Percentiles rank a stretch among this genome's conserved stretches.
These are phyloP conservation scores for Thalassiosira mediterranea DNA, from an alignment of 352 stramenopile genomes.

Conservation along the genomic window DNA sequence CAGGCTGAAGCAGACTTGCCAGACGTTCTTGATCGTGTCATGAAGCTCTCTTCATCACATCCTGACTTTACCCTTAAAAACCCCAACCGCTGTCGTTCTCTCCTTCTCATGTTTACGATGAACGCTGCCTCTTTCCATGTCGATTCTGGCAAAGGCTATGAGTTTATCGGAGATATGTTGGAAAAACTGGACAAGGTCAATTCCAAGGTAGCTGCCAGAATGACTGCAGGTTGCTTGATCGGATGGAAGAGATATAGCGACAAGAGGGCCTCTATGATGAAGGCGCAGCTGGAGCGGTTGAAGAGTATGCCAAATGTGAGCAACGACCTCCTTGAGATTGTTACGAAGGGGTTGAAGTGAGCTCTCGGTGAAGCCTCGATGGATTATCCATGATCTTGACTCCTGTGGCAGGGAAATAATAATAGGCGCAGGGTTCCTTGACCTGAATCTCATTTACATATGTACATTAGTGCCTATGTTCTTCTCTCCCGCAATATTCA, in stretches of 20 bases:
- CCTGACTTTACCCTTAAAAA: constrained; percentile 87
- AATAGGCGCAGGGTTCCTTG: too few species aligned
- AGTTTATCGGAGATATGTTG: constrained; percentile 85
- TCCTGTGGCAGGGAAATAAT: too few species aligned
- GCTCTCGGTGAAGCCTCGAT: too few species aligned
- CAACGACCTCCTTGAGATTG: constrained; percentile 79
- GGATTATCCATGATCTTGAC: too few species aligned
- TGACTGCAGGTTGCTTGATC: constrained; percentile 73
- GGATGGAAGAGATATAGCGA: constrained; percentile 81
- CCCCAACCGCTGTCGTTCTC: constrained; percentile 86
- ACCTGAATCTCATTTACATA: constrained; percentile 45
- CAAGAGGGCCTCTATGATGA: constrained; percentile 79
- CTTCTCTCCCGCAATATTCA: constrained; percentile 51
- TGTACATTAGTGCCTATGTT: constrained; percentile 63
- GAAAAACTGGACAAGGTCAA: constrained; percentile 85
- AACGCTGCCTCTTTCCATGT: constrained; percentile 87
- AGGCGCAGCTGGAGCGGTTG: constrained; percentile 76
- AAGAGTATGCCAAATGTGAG: constrained; percentile 60
- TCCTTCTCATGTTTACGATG: constrained; percentile 83
- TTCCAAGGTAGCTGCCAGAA: constrained; percentile 84
- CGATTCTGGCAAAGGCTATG: constrained; percentile 82
- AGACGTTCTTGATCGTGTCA: constrained; percentile 75
- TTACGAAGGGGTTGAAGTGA: constrained; percentile 61
- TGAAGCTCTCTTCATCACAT: constrained; percentile 73
- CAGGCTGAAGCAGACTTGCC: constrained; percentile 81